Evolutionary conservation across 306 rosid species (phyloP).

Genomic region (Macrotyloma uniflorum): DNA sequence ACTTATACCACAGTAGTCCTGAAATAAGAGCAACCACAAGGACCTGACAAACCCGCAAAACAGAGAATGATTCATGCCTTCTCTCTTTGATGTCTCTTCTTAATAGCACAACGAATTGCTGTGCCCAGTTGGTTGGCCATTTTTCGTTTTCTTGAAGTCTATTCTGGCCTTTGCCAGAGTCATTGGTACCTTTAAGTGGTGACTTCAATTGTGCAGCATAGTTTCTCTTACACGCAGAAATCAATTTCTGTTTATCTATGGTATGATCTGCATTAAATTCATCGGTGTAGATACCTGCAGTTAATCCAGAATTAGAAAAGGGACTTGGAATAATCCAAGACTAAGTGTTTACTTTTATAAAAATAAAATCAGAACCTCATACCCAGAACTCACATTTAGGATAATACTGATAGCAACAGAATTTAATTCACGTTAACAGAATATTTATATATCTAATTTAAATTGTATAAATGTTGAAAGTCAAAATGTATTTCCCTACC

Average conservation of each 20-base stretch:
- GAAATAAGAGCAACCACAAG: slow-evolving; percentile 53
- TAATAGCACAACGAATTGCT: slow-evolving; percentile 62
- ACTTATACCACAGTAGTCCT: slow-evolving; percentile 75
- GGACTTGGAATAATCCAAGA: slow-evolving; percentile 3
- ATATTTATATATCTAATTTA: not conserved
- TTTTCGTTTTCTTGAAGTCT: slow-evolving; percentile 41
- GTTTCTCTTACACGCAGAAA: slow-evolving; percentile 42
- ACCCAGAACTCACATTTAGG: not conserved
- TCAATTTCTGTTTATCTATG: slow-evolving; percentile 47
- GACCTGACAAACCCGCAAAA: slow-evolving; percentile 54
- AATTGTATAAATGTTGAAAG: not conserved
- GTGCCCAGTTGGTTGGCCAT: slow-evolving; percentile 77
- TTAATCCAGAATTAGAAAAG: not conserved
- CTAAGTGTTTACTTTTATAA: not conserved
- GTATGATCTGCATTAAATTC: slow-evolving; percentile 42
- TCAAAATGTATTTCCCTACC: not conserved
- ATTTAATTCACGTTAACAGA: not conserved
- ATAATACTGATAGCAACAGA: not conserved
- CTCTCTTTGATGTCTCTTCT: slow-evolving; percentile 79
- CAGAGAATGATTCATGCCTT: slow-evolving; percentile 59
- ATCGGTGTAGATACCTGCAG: slow-evolving; percentile 54
- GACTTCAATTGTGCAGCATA: slow-evolving; percentile 40
- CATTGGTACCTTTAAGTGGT: slow-evolving; percentile 35
- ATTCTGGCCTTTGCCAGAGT: slow-evolving; percentile 13
- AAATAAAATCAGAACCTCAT: not conserved